Evolutionary conservation across 2,329 filamentous ascomycete species (phyloP), one percentile per base, ranked within the genome.

Genomic region (Lecanosticta acicola): DNA sequence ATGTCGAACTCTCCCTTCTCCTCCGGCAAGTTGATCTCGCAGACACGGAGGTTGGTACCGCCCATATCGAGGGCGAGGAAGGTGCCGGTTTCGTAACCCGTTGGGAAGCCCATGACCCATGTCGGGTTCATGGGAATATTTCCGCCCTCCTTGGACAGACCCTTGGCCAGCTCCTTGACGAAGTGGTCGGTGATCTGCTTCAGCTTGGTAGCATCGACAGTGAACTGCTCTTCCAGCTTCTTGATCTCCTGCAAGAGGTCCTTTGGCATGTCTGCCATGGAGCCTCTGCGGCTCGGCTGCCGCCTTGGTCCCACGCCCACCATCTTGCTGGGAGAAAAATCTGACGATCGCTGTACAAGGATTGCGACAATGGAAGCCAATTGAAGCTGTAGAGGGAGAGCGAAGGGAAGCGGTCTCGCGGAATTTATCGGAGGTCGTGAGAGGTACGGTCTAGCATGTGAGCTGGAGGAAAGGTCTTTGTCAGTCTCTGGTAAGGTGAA

Each of bases 111-210:
- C 81, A 94, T 89, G 53, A 94, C 89, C 91, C 91, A 96, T 45
- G 90, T 94, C 48, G 91, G 86, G 71, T 96, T 96, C 91, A 97
- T 96, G 49, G 91, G 90, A 68, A 98, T 97, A 67, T 84, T 94
- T 50, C 89, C 90, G 52, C 91, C 91, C 70, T 94, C 84, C 48
- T 89, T 84, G 44, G 78, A 85, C 43, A 97, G 76, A 85, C 87
- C 89, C 71, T 94, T 94, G 53, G 83, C 79, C 44, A 98, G 79
- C 74, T 98, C 93, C 26, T 77, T 78, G 41, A 94, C 77, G 66
- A 98, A 98, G 68, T 95, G 91, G 43, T 86, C 76, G 34, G 88
- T 91, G 62, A 98, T 90, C 56, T 84, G 70, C 78, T 97, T 97
- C 45, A 97, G 80, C 73, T 87, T 94, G 32, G 78, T 70, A 1